Evolutionary conservation across 805 yeast genomes (phyloP).

Genomic region (Lipomyces orientalis): DNA sequence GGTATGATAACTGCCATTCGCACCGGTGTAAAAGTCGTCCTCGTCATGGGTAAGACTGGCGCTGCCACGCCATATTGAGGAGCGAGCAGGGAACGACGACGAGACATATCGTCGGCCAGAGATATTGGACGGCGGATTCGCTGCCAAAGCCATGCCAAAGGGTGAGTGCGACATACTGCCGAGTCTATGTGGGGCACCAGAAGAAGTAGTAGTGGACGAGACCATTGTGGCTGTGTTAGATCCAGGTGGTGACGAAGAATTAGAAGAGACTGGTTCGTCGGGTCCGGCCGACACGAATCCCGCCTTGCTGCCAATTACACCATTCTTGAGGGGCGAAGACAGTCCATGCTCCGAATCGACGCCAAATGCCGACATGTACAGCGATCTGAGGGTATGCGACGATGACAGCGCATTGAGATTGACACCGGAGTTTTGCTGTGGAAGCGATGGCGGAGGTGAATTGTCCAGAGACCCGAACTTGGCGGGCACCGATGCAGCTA

Average conservation of each 20-base stretch:
- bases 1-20: neutral
- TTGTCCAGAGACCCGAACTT: conserved; percentile 27
- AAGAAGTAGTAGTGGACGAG: conserved; percentile 19
- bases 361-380: conserved; percentile 37
- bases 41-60: conserved; percentile 7
- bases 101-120: conserved; percentile 30
- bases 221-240: neutral
- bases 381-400: conserved; percentile 28
- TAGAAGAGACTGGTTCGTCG: conserved; percentile 12
- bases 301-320: conserved; percentile 12
- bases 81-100: conserved; percentile 35
- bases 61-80: conserved; percentile 31
- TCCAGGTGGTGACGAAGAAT: conserved; percentile 14
- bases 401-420: conserved; percentile 12
- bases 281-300: conserved; percentile 17
- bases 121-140: neutral
- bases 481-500: conserved; percentile 40
- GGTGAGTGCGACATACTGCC: neutral
- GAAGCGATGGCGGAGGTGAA: conserved; percentile 22
- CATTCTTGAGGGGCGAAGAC: conserved; percentile 7
- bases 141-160: neutral
- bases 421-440: conserved; percentile 15
- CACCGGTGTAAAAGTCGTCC: neutral
- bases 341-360: conserved; percentile 11
- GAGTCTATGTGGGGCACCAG: neutral